Conservation (phyloP, 108 stramenopile genomes). For the Licmophora abbreviata region DNA sequence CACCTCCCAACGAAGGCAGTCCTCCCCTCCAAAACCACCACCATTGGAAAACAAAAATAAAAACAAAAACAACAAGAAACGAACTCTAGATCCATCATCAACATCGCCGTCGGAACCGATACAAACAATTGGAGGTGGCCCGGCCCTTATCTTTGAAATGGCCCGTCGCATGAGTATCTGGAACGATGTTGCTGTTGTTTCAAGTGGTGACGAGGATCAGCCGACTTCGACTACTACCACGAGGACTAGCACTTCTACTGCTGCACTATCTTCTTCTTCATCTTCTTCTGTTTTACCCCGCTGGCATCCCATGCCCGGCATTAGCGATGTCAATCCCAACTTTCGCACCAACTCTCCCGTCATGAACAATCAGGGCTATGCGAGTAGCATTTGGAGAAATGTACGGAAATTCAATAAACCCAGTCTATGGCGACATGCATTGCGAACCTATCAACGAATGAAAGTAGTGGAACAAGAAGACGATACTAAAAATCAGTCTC, state of each 20-base stretch:
- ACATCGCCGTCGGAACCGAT: conserved; percentile 10
- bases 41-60: too few species aligned
- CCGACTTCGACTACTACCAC: conserved; percentile 1
- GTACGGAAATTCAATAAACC: conserved; percentile 71
- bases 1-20: too few species aligned
- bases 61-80: too few species aligned
- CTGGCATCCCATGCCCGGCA: conserved; percentile 58
- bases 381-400: conserved; percentile 58
- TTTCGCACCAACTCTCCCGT: conserved; percentile 60
- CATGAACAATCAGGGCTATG: conserved; percentile 76
- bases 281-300: conserved; percentile 17
- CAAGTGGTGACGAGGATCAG: not conserved
- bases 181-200: conserved; percentile 3
- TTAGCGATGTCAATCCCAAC: conserved; percentile 58
- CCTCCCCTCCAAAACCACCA: too few species aligned
- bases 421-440: conserved; percentile 57
- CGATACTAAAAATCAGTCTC: not conserved
- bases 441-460: conserved; percentile 71
- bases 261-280: not conserved
- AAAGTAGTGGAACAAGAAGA: conserved; percentile 23
- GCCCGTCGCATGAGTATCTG: conserved; percentile 53
- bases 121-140: conserved; percentile 46
- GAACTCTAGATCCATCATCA: too few species aligned
- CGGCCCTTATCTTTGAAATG: conserved; percentile 67
- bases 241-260: not conserved